These are phyloP conservation scores for Botryotinia calthae DNA, from an alignment of 2,329 filamentous ascomycete species.

Conservation along the genomic window DNA sequence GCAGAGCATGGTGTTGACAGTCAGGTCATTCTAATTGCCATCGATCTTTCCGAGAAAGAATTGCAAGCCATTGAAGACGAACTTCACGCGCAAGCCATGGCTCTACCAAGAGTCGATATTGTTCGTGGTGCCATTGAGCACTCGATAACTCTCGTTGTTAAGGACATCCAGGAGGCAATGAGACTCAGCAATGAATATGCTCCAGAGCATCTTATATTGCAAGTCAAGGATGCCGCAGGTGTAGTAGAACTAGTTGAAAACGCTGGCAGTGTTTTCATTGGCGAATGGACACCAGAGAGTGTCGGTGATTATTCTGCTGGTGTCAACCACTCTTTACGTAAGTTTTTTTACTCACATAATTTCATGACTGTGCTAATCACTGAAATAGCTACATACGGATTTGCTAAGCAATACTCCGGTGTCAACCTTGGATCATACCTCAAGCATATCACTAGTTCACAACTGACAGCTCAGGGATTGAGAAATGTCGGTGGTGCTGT, in stretches of 20 bases:
- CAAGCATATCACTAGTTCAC: slow-evolving; percentile 96
- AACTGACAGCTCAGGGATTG: slow-evolving; percentile 81
- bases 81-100: slow-evolving; percentile 81
- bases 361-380: slow-evolving; percentile 3
- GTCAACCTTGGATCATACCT: slow-evolving; percentile 95
- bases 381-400: slow-evolving; percentile 83
- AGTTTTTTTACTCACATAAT: slow-evolving; percentile 45
- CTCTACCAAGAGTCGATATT: slow-evolving; percentile 87
- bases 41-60: slow-evolving; percentile 71
- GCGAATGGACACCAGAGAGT: slow-evolving; percentile 94
- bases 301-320: slow-evolving; percentile 98
- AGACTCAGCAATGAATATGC: slow-evolving; percentile 88
- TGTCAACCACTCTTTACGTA: slow-evolving; percentile 96
- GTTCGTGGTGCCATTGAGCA: slow-evolving; percentile 87
- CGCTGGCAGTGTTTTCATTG: slow-evolving; percentile 93
- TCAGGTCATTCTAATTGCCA: slow-evolving; percentile 86
- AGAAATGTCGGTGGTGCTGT: slow-evolving; percentile 83
- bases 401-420: slow-evolving; percentile 96
- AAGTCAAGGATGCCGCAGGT: slow-evolving; percentile 73
- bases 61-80: slow-evolving; percentile 86
- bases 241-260: slow-evolving; percentile 81
- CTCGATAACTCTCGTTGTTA: slow-evolving; percentile 81
- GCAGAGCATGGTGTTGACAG: slow-evolving; percentile 96
- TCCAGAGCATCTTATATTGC: slow-evolving; percentile 93
- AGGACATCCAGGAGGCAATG: slow-evolving; percentile 70